Base-by-base conservation (phyloP, 2,329 filamentous ascomycete species). In the Ophiostoma tasmaniense region DNA sequence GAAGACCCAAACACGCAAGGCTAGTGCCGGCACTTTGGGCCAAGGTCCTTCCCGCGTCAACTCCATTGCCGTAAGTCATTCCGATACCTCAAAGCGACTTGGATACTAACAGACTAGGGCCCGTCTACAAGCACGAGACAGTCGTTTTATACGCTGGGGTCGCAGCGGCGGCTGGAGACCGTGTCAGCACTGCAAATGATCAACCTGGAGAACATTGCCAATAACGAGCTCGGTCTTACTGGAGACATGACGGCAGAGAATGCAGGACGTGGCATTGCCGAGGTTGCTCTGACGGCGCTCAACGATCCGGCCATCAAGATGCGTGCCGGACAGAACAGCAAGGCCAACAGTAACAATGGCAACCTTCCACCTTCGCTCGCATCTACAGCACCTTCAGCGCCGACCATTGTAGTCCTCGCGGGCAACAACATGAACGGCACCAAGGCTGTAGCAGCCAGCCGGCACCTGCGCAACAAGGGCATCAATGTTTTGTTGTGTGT, bases 371-470 rank as follows among this genome's bases (percentile, higher is more conserved):
- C 61, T 4, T 64, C 61, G 10, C 30, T 37, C 5, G 10, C 61
- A 22, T 39, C 61, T 14, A 13, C 61, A 3, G 30, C 33, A 6
- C 73, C 79, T 14, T 37, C 61, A 8, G 30, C 20, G 20, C 73
- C 79, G 35, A 81, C 83, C 0, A 80, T 87, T 39, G 87, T 96
- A 28, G 87, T 98, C 7, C 83, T 98, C n/a, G 93, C 92, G 0
- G 94, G 95, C n/a, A 98, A 97, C 77, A 94, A 97, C 78, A 92
- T 92, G 73, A 93, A 90, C 0, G 93, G 94, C 52, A 89, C 91
- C 50, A 86, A 94, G 70, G 92, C 93, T 2, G 84, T 98, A 67
- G 91, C 92, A 17, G 93, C 93, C 3, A 93, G 90, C 35, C 87
- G 95, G 4, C 93, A 98, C 77, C 84, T 98, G 10, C 88, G 91